These are phyloP conservation scores for Mucor racemosus DNA, from an alignment of 371 early-diverging fungal genomes.

Conservation along the genomic window DNA sequence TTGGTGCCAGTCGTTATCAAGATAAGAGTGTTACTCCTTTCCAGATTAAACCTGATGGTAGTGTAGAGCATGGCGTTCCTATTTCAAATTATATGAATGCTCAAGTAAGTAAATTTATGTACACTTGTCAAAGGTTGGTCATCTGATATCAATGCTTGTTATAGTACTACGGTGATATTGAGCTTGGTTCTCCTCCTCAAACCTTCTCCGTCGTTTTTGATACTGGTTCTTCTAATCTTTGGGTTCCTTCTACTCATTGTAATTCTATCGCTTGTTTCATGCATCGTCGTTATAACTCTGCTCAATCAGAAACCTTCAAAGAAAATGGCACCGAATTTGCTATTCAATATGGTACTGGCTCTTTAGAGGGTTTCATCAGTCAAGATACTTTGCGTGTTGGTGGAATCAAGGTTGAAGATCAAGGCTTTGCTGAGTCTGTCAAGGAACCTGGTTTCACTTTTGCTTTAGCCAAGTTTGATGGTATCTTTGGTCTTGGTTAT, in stretches of 20 bases:
- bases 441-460: conserved; percentile 91
- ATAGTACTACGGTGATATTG: conserved; percentile 87
- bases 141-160: background rate
- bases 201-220: conserved; percentile 94
- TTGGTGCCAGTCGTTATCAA: conserved; percentile 59
- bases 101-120: conserved; percentile 58
- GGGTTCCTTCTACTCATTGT: conserved; percentile 97
- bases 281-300: conserved; percentile 84
- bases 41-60: conserved; percentile 56
- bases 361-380: conserved; percentile 90
- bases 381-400: conserved; percentile 79
- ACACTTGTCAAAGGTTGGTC: background rate
- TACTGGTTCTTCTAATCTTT: conserved; percentile 94
- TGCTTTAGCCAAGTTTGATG: conserved; percentile 91
- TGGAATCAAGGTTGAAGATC: conserved; percentile 62
- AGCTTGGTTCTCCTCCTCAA: conserved; percentile 88
- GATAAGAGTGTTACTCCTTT: conserved; percentile 32
- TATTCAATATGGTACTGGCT: conserved; percentile 91
- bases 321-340: conserved; percentile 91
- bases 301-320: conserved; percentile 69
- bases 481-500: conserved; percentile 91
- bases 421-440: conserved; percentile 90
- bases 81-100: conserved; percentile 95
- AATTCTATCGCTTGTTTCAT: conserved; percentile 90
- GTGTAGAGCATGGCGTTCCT: conserved; percentile 80